These are phyloP conservation scores for Penicillium sp. DNA, from an alignment of 2,329 filamentous ascomycete species.

Conservation along the genomic window DNA sequence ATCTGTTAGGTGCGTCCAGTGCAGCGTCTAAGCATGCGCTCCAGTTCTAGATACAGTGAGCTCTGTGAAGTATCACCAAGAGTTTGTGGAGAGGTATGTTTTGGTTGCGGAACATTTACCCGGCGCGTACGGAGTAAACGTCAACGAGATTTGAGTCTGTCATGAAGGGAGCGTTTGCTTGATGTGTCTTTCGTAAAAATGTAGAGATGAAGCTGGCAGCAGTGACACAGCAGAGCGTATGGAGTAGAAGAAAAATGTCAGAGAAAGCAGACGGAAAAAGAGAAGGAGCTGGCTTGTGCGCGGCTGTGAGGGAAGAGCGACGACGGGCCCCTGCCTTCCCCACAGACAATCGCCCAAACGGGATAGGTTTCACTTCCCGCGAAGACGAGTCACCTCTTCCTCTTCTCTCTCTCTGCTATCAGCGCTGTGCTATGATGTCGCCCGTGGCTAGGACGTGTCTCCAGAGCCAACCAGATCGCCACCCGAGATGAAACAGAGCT, in stretches of 20 bases:
- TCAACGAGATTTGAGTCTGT: too few relatives aligned
- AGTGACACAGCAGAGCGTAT: neutral
- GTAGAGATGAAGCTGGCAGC: neutral
- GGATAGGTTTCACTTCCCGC: neutral
- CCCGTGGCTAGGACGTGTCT: neutral
- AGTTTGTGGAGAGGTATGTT: neutral
- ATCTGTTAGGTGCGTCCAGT: slow-evolving; percentile 1
- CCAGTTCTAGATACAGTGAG: slow-evolving; percentile 1
- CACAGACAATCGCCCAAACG: neutral
- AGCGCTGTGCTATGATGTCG: neutral
- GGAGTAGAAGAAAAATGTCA: neutral
- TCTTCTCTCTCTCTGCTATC: neutral
- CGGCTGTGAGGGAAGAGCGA: neutral
- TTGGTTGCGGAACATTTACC: neutral
- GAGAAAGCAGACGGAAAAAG: neutral
- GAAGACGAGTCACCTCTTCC: neutral
- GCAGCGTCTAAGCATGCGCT: neutral
- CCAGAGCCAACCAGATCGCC: neutral
- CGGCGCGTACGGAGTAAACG: neutral
- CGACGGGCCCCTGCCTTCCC: neutral
- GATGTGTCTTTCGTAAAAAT: neutral
- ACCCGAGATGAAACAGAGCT: neutral
- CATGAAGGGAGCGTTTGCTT: neutral
- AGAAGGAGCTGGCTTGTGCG: neutral
- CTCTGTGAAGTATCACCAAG: slow-evolving; percentile 1